Base-by-base conservation (phyloP, 164 flowering plant genomes). In the Saururus chinensis region DNA sequence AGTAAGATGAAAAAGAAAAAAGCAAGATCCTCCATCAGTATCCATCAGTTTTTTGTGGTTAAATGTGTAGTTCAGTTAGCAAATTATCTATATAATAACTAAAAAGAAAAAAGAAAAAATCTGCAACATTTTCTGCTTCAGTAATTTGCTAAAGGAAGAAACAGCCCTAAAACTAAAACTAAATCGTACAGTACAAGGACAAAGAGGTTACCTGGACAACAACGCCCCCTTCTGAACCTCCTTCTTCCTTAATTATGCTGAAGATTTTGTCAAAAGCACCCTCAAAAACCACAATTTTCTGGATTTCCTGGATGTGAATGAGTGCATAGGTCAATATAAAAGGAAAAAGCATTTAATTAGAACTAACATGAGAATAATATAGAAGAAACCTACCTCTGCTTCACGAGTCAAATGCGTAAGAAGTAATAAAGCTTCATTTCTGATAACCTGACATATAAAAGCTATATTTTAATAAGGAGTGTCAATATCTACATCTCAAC, bases 191-290 rank as follows among this genome's bases (percentile, higher is more conserved):
- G 40, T 20, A 58, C 37, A 58, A 35, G 25, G 40, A 7, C 25
- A 45, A 52, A 21, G 54, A 26, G 57, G 54, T 74, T 64, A 93
- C 99, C 96, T 95, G 99, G 61, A 95, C 99, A 75, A 95, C 99
- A 67, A 95, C 97, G 65, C 97, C 99, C 51, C 99, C 99, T 58
- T 91, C 99, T 56, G 99, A 84, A 51, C 92, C 97, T 60, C 99
- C 99, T 74, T 95, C 99, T 78, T 88, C 99, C 71, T 80, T 95
- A 41, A 95, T 82, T 52, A 95, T 88, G 73, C 92, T 85, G 75
- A 95, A 95, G 16, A 95, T 91, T 76, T 95, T 95, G 68, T 95
- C 99, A 74, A 95, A 88, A 59, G 89, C 97, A 64, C 96, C 95
- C 80, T 93, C 99, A 76, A 93, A 93, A 59, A 93, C 99, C 51